Base-by-base conservation (phyloP, 1,139 yeast genomes). In the Diutina pseudorugosa region DNA sequence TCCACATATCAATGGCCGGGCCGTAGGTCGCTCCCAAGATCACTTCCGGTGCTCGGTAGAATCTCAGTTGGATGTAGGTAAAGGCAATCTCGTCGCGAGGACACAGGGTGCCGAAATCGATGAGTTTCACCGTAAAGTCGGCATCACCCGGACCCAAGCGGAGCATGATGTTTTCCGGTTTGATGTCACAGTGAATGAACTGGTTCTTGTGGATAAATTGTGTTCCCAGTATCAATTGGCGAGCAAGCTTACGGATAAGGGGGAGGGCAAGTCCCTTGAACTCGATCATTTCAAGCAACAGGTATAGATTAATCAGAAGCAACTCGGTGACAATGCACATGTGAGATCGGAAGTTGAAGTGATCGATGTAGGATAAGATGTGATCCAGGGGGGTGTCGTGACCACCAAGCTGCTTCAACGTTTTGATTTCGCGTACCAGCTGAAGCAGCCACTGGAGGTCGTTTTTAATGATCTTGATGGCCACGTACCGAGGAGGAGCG, bases 331-430 rank as follows among this genome's bases (percentile, higher is more conserved):
- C 79, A 50, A 89, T 85, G 64, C 95, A 88, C 71, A 88, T 77
- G 64, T 89, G 96, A 36, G 89, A 84, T 55, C 96, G 70, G 64
- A 88, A 88, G 59, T 80, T 80, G 67, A 89, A 88, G 65, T 86
- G 91, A 52, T 83, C 85, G 49, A 72, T 65, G 61, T 84, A 85
- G 23, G 75, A 66, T 44, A 88, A 64, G 19, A 85, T 69, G 49
- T 78, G 75, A 51, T 67, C 45, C 71, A 57, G 42, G 57, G 53
- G 4, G 54, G 47, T 44, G 52, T 54, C 2, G 50, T 44, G 40
- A 25, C 52, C 11, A 12, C 9, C 53, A 47, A 87, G 65, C 30
- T 70, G 67, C 57, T 79, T 80, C 51, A 89, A 66, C 62, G 86
- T 75, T 58, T 83, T 84, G 30, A 89, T 86, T 62, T 88, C 96